phyloP scores from a whole-genome alignment of 371 early-diverging fungal genomes.

The Apophysomyces trapeziformis region DNA sequence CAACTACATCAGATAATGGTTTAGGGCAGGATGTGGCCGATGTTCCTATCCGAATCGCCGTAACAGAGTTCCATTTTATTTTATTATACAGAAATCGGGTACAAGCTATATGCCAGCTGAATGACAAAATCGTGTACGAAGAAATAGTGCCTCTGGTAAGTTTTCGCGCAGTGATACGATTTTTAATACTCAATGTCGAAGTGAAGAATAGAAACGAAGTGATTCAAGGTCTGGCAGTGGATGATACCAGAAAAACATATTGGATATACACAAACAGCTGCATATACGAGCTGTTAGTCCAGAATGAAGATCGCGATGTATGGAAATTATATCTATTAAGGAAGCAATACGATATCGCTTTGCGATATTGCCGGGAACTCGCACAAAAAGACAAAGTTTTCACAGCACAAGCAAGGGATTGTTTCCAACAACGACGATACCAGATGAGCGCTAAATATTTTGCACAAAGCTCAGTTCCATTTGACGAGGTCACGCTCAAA shows the following conservation, averaged over 20 bases:
- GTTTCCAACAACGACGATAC: slow-evolving; percentile 72
- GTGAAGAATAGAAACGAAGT: slow-evolving; percentile 50
- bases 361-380: slow-evolving; percentile 70
- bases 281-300: slow-evolving; percentile 85
- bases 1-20: slow-evolving; percentile 46
- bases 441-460: slow-evolving; percentile 78
- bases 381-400: slow-evolving; percentile 73
- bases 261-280: slow-evolving; percentile 84
- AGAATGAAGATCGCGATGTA: slow-evolving; percentile 86
- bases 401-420: slow-evolving; percentile 81
- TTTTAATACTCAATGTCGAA: neutral
- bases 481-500: slow-evolving; percentile 83
- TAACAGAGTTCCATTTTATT: slow-evolving; percentile 86
- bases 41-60: slow-evolving; percentile 69
- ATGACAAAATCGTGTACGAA: slow-evolving; percentile 77
- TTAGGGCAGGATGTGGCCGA: slow-evolving; percentile 40
- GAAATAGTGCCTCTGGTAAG: slow-evolving; percentile 70
- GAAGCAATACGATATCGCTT: slow-evolving; percentile 71
- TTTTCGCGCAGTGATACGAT: neutral
- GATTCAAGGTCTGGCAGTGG: slow-evolving; percentile 67
- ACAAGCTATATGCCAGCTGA: slow-evolving; percentile 75
- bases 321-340: slow-evolving; percentile 84
- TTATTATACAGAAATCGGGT: slow-evolving; percentile 73
- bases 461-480: slow-evolving; percentile 75
- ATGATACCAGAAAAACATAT: slow-evolving; percentile 75